Evolutionary conservation across 2,329 filamentous ascomycete species (phyloP), one percentile per base, ranked within the genome.

Genomic region (Aureobasidium vineae): DNA sequence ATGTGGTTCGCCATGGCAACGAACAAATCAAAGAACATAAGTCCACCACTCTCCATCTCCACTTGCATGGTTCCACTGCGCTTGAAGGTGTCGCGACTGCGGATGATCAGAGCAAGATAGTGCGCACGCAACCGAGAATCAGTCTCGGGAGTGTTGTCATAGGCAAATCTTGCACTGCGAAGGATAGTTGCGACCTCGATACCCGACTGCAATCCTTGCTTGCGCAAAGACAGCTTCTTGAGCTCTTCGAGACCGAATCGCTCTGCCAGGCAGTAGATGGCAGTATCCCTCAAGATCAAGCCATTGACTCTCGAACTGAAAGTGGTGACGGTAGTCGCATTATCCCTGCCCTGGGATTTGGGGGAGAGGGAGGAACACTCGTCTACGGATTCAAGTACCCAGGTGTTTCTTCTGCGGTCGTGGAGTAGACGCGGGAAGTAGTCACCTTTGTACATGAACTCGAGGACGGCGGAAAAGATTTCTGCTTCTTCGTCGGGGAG

Each of bases 1-100:
- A 97, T 90, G 83, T 97, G 93, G 82, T 97, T 97, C 85, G 92
- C 96, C 89, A 97, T 91, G 75, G 93, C 93, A 77, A 97, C 93
- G 79, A 97, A 98, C 80, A 98, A 84, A 85, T 97, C 93, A 82
- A 98, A 98, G 85, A 95, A 97, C 82, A 97, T 85, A 85, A 93
- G 93, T 81, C 85, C 92, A 78, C 93, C 92, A 79, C 88, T 88
- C 84, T 97, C 91, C 93, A 98, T 97, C 84, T 97, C 93, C 83
- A 90, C 89, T 86, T 97, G 93, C 92, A 97, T 96, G 80, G 93
- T 97, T 81, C 93, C 93, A 83, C 92, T 97, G 81, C 90, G 88
- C 89, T 97, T 97, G 81, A 98, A 97, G 75, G 92, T 97, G 84
- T 92, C 92, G 79, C 94, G 91, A 85, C 91, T 94, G 83, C 93